phyloP scores from a whole-genome alignment of 495 filamentous ascomycete genomes.

The Penicillium maclennaniae region DNA sequence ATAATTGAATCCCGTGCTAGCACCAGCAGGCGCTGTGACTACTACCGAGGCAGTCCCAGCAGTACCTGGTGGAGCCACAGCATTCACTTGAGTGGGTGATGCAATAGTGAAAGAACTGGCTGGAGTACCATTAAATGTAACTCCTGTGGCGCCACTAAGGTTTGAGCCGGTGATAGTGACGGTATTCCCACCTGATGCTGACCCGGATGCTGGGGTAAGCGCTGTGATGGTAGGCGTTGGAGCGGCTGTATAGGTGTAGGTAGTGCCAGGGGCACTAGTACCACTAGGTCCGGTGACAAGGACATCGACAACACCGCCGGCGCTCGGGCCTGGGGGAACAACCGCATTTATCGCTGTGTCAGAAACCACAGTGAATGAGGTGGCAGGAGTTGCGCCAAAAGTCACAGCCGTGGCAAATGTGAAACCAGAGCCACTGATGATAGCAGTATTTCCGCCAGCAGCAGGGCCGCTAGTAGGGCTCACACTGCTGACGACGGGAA shows the following conservation, averaged over 20 bases:
- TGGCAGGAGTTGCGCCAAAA: neutral
- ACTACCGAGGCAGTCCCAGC: too few species aligned
- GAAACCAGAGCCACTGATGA: neutral
- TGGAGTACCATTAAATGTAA: too few species aligned
- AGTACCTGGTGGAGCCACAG: too few species aligned
- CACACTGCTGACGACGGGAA: neutral
- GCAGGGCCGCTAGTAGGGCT: neutral
- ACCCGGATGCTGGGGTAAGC: too few species aligned
- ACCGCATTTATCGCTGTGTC: neutral
- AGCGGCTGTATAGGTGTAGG: neutral
- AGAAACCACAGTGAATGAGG: neutral
- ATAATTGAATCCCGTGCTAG: too few species aligned
- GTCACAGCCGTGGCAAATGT: neutral
- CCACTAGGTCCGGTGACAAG: neutral
- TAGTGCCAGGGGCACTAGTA: neutral
- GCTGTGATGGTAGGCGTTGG: too few species aligned
- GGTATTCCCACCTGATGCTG: too few species aligned
- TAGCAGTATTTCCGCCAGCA: neutral
- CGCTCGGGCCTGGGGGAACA: neutral
- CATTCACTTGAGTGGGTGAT: too few species aligned
- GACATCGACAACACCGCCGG: neutral
- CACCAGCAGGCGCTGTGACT: too few species aligned
- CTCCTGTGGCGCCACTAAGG: too few species aligned
- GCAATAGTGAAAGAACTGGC: too few species aligned
- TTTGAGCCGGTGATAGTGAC: too few species aligned